Conservation (phyloP, 2,329 filamentous ascomycete genomes). For the Dothistroma septosporum region DNA sequence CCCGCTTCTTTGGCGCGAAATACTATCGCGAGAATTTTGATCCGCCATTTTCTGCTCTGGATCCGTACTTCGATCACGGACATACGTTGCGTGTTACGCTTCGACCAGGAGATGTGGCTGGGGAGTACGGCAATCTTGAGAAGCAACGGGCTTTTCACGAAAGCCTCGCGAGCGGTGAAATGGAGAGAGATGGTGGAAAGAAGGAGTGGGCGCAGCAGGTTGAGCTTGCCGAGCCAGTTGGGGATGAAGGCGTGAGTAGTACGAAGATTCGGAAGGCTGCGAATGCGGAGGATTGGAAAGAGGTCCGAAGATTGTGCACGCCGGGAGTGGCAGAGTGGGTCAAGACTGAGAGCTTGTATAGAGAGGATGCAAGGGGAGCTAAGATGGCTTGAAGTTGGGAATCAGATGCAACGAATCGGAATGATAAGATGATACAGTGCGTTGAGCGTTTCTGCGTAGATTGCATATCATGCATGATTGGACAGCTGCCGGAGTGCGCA, state of each 20-base stretch:
- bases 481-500: too few species aligned
- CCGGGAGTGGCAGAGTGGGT: slow-evolving; percentile 57
- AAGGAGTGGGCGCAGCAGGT: slow-evolving; percentile 58
- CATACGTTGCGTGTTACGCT: slow-evolving; percentile 62
- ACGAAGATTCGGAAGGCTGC: slow-evolving; percentile 61
- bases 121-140: slow-evolving; percentile 54
- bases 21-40: slow-evolving; percentile 60
- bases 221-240: slow-evolving; percentile 54
- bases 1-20: slow-evolving; percentile 66
- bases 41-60: slow-evolving; percentile 52
- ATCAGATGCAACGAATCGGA: background rate
- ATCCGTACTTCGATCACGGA: slow-evolving; percentile 57
- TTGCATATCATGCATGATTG: too few species aligned
- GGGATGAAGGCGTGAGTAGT: slow-evolving; percentile 50
- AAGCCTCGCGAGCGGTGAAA: slow-evolving; percentile 43
- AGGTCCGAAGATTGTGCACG: slow-evolving; percentile 54
- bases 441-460: too few species aligned
- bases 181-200: slow-evolving; percentile 53
- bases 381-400: slow-evolving; percentile 29
- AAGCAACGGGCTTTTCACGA: slow-evolving; percentile 55
- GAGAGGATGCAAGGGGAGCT: slow-evolving; percentile 26
- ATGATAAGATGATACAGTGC: too few species aligned
- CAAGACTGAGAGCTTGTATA: slow-evolving; percentile 54
- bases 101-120: slow-evolving; percentile 49
- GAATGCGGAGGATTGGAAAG: slow-evolving; percentile 44